These are phyloP conservation scores for Dendrobium chrysotoxum DNA, from an alignment of 106 monocot species.

Conservation along the genomic window DNA sequence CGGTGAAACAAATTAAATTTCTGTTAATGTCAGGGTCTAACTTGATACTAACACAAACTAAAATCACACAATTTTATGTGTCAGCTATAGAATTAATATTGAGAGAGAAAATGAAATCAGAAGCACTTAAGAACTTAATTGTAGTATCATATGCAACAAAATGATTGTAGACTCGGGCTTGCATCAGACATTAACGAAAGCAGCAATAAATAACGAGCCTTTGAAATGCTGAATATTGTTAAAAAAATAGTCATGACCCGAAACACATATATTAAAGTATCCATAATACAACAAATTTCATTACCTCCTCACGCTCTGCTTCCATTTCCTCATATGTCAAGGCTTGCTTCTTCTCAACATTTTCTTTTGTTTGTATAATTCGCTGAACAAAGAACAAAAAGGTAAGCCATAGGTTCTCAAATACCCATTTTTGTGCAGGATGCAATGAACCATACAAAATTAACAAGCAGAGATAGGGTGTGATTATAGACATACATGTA, in stretches of 20 bases:
- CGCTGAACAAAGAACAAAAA: constrained; percentile 28
- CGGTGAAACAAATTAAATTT: no score
- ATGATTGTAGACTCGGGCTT: neutral
- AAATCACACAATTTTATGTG: no score
- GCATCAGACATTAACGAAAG: neutral
- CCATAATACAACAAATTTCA: neutral
- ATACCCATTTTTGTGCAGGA: neutral
- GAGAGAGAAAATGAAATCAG: neutral
- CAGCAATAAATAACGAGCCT: neutral
- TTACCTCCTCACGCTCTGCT: constrained; percentile 98
- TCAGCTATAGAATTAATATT: neutral
- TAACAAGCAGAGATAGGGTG: neutral
- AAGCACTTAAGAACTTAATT: neutral
- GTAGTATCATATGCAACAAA: neutral
- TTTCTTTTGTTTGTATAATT: constrained; percentile 87
- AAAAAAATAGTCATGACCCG: neutral
- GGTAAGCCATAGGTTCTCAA: neutral
- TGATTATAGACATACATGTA: neutral
- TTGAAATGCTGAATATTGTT: neutral
- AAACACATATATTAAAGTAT: neutral
- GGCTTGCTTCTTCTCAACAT: constrained; percentile 91
- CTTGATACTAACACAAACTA: no score
- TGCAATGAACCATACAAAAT: neutral
- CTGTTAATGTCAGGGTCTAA: no score
- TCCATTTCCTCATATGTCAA: constrained; percentile 99